phyloP scores from a whole-genome alignment of 2,329 filamentous ascomycete species.

The Aspergillus texensis region DNA sequence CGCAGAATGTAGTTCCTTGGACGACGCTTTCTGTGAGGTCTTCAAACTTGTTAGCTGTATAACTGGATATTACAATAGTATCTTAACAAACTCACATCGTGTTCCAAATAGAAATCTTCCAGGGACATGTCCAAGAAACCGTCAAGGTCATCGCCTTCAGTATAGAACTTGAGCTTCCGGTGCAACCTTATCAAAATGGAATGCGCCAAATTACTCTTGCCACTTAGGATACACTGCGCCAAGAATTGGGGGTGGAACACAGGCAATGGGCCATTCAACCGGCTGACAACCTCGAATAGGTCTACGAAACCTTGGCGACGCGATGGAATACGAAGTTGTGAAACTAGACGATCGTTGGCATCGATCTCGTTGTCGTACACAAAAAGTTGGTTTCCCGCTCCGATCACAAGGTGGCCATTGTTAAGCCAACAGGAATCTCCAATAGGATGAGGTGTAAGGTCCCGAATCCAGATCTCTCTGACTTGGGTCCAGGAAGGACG shows the following conservation, averaged over 20 bases:
- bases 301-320: constrained; percentile 59
- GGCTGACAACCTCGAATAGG: constrained; percentile 78
- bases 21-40: constrained; percentile 44
- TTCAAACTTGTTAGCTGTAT: constrained; percentile 26
- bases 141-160: constrained; percentile 78
- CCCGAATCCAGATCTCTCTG: constrained; percentile 76
- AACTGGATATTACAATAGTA: not conserved
- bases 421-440: constrained; percentile 91
- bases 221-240: constrained; percentile 80
- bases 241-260: constrained; percentile 92
- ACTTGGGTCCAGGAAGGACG: constrained; percentile 88
- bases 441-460: constrained; percentile 84
- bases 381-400: constrained; percentile 88
- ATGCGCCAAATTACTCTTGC: constrained; percentile 73
- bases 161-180: constrained; percentile 77
- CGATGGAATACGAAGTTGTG: constrained; percentile 55
- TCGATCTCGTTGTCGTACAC: constrained; percentile 77
- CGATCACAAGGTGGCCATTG: constrained; percentile 82
- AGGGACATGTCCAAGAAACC: constrained; percentile 68
- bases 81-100: constrained; percentile 41
- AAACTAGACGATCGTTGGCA: constrained; percentile 61
- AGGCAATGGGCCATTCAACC: constrained; percentile 83
- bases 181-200: constrained; percentile 72
- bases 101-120: constrained; percentile 51
- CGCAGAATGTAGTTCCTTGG: constrained; percentile 54